These are phyloP conservation scores for Fraxinus quadrangulata DNA, from an alignment of 257 asterid species.

Conservation along the genomic window DNA sequence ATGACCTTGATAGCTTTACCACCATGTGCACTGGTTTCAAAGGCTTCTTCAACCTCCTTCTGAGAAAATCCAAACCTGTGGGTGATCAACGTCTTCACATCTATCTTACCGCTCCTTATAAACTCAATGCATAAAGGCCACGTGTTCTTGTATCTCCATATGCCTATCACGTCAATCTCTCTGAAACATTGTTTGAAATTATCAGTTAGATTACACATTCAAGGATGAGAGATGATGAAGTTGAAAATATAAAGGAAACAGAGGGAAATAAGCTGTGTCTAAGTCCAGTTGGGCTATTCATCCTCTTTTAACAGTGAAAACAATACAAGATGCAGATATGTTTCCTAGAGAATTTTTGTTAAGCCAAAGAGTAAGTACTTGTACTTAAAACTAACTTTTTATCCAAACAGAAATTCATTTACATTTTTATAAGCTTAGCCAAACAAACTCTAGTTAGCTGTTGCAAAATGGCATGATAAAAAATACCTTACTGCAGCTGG, in stretches of 20 bases:
- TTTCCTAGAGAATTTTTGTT: background rate
- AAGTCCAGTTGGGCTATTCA: background rate
- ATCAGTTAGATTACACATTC: background rate
- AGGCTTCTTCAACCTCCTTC: constrained; percentile 82
- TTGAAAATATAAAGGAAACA: background rate
- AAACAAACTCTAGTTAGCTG: background rate
- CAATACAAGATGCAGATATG: background rate
- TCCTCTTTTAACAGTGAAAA: background rate
- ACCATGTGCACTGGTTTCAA: constrained; percentile 82
- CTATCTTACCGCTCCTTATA: constrained; percentile 76
- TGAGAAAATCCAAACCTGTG: constrained; percentile 83
- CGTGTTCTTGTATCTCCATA: constrained; percentile 90
- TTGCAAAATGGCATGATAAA: background rate
- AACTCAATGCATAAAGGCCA: constrained; percentile 94
- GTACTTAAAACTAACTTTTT: no score
- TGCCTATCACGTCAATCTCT: constrained; percentile 89
- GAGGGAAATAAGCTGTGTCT: background rate
- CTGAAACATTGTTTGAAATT: constrained; percentile 32
- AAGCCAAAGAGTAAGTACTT: background rate
- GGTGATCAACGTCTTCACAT: constrained; percentile 88
- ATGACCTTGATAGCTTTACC: constrained; percentile 95
- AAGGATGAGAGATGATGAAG: background rate
- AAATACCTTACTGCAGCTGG: constrained; percentile 86
- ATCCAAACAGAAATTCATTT: background rate
- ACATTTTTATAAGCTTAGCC: background rate